Evolutionary conservation across 495 filamentous ascomycete species (phyloP).

Genomic region (Hyaloscypha hepaticicola): DNA sequence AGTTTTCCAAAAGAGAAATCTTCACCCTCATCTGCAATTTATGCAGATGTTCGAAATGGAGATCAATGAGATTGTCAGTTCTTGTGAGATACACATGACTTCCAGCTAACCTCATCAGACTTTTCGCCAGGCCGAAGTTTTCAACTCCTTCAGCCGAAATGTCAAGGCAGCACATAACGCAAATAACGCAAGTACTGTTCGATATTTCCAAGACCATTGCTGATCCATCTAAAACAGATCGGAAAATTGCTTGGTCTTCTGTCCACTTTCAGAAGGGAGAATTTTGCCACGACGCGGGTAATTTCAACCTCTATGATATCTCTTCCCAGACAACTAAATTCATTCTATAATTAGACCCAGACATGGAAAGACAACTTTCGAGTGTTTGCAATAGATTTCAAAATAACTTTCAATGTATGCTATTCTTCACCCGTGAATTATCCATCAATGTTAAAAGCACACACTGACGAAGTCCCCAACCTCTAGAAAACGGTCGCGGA

Average conservation of each 20-base stretch:
- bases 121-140: neutral
- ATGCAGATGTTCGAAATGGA: constrained; percentile 15
- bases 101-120: neutral
- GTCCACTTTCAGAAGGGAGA: neutral
- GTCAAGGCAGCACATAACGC: constrained; percentile 8
- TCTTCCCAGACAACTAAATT: neutral
- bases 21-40: constrained; percentile 15
- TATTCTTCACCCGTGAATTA: neutral
- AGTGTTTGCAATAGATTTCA: neutral
- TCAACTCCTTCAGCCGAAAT: neutral
- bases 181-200: neutral
- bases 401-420: neutral
- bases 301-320: neutral
- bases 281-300: neutral
- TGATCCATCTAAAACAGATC: neutral
- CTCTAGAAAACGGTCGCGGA: neutral
- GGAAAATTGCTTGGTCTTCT: neutral
- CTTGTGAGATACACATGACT: neutral
- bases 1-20: constrained; percentile 10
- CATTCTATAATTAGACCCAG: neutral
- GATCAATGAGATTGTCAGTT: constrained; percentile 14
- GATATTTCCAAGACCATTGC: neutral
- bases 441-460: neutral
- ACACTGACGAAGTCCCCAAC: neutral
- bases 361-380: neutral